Evolutionary conservation across 352 stramenopile genomes (phyloP), one percentile per base, ranked within the genome.

Genomic region (Pythium vanterpoolii): DNA sequence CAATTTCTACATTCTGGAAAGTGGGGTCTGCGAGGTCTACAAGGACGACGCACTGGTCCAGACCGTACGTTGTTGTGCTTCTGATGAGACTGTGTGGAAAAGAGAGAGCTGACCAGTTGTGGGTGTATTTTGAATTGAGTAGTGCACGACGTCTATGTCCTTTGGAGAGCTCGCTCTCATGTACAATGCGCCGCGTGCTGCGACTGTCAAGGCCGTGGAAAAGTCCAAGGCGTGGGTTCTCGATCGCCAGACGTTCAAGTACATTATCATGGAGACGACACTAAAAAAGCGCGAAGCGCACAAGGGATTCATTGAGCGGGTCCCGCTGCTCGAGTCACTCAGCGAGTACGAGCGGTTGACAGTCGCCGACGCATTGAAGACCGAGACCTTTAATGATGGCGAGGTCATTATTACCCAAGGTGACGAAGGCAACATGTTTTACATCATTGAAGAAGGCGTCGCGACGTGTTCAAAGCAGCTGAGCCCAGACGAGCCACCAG

Each of bases 111-210:
- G 8, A 21, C 13, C 5, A 21, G 14, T 48, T 11, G 1, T 9
- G 39, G 27, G 9, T 28, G 21, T 62, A n/a, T 40, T 54, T 45
- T 47, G 21, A 24, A 24, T 46, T 39, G n/a, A 13, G 16, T 31
- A 92, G 69, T 89, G 97, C 60, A 87, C 75, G n/a, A 76, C 88
- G 28, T 85, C 83, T 2, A 88, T 91, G 68, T 95, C 90, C 9
- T 99, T 99, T 79, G 97, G 97, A 31, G 97, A 99, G 64, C 73
- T 99, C 28, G 96, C 96, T 11, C 81, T 99, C 24, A 96, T 99
- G 89, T 99, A 99, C 79, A 98, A 98, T 60, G 94, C 89, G 18
- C 96, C 96, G 6, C 93, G 96, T 53, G 93, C 96, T 24, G 97
- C 96, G 24, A 98, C 96, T 13, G 97, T 97, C 47, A 95, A 97